phyloP scores from a whole-genome alignment of 257 asterid species.

The Anisodus tanguticus region DNA sequence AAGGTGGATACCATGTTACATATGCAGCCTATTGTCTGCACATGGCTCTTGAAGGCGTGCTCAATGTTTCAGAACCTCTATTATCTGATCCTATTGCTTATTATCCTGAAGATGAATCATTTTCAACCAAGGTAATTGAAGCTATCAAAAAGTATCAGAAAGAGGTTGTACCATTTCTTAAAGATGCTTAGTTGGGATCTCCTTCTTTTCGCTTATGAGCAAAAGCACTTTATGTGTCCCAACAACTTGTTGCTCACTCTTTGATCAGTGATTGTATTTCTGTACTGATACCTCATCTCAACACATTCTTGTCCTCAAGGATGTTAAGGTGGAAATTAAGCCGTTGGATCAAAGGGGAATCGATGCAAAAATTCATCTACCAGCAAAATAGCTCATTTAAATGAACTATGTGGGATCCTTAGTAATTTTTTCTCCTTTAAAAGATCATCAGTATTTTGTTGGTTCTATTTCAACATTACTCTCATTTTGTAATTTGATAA shows the following conservation, averaged over 20 bases:
- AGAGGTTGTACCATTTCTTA: slow-evolving; percentile 52
- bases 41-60: slow-evolving; percentile 84
- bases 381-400: not conserved
- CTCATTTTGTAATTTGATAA: not conserved
- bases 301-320: not conserved
- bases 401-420: not conserved
- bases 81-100: slow-evolving; percentile 76
- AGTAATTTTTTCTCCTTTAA: not conserved
- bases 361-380: not conserved
- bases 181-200: slow-evolving; percentile 28
- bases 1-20: slow-evolving; percentile 92
- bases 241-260: not conserved
- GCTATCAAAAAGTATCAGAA: slow-evolving; percentile 57
- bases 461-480: not conserved
- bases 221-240: not conserved
- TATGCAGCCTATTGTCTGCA: slow-evolving; percentile 89
- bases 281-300: too few species aligned
- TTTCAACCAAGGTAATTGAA: slow-evolving; percentile 45
- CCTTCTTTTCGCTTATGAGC: not conserved
- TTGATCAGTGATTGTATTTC: too few species aligned
- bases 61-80: slow-evolving; percentile 51
- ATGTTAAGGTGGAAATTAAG: not conserved
- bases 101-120: slow-evolving; percentile 77
- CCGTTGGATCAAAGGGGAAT: too few species aligned
- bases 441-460: not conserved